Conservation (phyloP, 352 stramenopile species). For the Globisporangium ultimum region DNA sequence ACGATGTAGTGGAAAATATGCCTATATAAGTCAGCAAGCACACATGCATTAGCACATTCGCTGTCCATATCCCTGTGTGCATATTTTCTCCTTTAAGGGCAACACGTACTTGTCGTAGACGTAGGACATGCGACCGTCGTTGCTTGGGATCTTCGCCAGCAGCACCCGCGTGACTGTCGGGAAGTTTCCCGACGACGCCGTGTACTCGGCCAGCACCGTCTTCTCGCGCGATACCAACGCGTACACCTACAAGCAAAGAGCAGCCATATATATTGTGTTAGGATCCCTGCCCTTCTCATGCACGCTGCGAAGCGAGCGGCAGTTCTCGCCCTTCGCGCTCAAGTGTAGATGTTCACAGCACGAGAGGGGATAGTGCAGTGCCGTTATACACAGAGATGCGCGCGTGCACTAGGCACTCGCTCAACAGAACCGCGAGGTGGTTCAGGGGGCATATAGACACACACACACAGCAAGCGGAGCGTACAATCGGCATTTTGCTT, state of each 20-base stretch:
- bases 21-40: conserved; percentile 16
- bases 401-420: neutral
- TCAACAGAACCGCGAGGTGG: too few species aligned
- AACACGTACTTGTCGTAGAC: conserved; percentile 94
- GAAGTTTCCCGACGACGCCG: conserved; percentile 95
- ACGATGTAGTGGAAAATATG: conserved; percentile 97
- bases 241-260: conserved; percentile 81
- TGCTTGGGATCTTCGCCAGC: conserved; percentile 93
- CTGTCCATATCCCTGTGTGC: neutral
- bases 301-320: neutral
- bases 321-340: neutral
- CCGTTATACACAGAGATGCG: neutral
- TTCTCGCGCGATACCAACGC: conserved; percentile 96
- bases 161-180: conserved; percentile 97
- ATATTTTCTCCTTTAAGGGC: neutral
- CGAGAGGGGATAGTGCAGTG: neutral
- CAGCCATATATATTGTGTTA: too few species aligned
- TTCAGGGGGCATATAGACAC: neutral
- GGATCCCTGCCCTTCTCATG: too few species aligned
- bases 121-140: conserved; percentile 96
- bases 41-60: neutral
- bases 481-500: conserved; percentile 15
- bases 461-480: neutral
- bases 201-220: conserved; percentile 98
- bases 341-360: too few species aligned